Percentiles rank a stretch among this genome's conserved stretches.
These are phyloP conservation scores for Brasenia schreberi DNA, from an alignment of 164 flowering plant genomes.

Conservation along the genomic window DNA sequence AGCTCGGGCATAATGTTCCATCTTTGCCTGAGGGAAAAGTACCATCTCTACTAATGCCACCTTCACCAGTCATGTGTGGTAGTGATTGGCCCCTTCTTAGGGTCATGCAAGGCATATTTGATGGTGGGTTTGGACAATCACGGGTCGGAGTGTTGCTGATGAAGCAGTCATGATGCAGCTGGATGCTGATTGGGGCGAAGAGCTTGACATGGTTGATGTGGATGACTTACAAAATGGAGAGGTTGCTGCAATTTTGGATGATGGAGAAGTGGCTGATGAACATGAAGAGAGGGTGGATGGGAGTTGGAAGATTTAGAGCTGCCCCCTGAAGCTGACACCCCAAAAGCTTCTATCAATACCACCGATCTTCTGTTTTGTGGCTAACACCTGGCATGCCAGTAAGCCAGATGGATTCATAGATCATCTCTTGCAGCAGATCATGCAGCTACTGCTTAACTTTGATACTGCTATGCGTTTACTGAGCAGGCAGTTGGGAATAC, in stretches of 20 bases:
- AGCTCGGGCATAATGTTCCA: constrained; percentile 66
- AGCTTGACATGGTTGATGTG: constrained; percentile 52
- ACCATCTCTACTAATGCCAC: constrained; percentile 65
- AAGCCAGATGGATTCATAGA: constrained; percentile 72
- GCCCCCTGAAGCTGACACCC: constrained; percentile 18
- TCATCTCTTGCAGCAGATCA: constrained; percentile 92
- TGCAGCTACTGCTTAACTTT: constrained; percentile 85
- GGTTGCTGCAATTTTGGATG: constrained; percentile 24
- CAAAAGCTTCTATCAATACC: no score
- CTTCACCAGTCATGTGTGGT: constrained; percentile 52
- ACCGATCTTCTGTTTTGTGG: constrained; percentile 30
- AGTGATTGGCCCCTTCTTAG: constrained; percentile 72
- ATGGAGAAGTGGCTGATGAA: constrained; percentile 46
- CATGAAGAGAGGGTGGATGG: constrained; percentile 63
- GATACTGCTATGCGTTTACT: constrained; percentile 60
- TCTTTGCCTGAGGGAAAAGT: constrained; percentile 30
- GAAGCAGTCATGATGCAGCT: constrained; percentile 62
- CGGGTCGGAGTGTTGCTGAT: constrained; percentile 40
- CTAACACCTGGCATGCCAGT: constrained; percentile 78
- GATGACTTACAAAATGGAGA: constrained; percentile 63
- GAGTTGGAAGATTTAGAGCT: constrained; percentile 62
- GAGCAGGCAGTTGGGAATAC: constrained; percentile 55
- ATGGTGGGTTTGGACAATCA: constrained; percentile 65
- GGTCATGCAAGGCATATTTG: constrained; percentile 77
- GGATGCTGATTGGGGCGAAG: constrained; percentile 76